Evolutionary conservation across 176 grass and related monocot genomes (phyloP).

Genomic region (Phragmites australis): DNA sequence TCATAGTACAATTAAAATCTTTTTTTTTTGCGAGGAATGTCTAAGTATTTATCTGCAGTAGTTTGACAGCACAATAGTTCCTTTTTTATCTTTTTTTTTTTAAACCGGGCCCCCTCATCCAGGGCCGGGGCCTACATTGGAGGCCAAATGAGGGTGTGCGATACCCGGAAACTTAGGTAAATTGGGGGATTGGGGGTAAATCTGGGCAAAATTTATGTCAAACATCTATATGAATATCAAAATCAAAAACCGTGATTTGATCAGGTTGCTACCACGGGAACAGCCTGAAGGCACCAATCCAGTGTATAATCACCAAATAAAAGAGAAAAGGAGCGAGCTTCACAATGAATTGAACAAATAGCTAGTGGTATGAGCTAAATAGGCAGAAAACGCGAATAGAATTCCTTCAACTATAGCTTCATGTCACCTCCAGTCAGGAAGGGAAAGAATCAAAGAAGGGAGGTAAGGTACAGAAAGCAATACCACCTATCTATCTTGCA

Average conservation of each 20-base stretch:
- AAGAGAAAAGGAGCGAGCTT: neutral
- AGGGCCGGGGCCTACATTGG: too few species aligned
- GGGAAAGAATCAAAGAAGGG: neutral
- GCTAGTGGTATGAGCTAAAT: neutral
- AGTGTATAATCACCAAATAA: neutral
- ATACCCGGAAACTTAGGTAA: neutral
- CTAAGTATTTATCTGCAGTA: neutral
- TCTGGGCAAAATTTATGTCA: neutral
- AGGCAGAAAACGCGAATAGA: neutral
- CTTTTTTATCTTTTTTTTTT: too few species aligned
- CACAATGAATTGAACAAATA: neutral
- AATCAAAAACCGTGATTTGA: neutral
- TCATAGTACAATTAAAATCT: too few species aligned
- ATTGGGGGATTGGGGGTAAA: too few species aligned
- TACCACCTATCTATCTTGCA: neutral
- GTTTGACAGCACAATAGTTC: neutral
- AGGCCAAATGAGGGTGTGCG: too few species aligned
- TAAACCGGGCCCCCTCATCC: too few species aligned
- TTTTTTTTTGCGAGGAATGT: neutral
- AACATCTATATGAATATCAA: neutral
- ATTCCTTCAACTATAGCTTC: neutral
- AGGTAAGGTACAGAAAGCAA: neutral
- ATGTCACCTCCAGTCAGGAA: constrained; percentile 3
- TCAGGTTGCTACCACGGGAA: neutral
- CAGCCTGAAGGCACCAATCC: neutral